Evolutionary conservation across 108 stramenopile genomes (phyloP).

Genomic region (Cyclostephanos invisitatus): DNA sequence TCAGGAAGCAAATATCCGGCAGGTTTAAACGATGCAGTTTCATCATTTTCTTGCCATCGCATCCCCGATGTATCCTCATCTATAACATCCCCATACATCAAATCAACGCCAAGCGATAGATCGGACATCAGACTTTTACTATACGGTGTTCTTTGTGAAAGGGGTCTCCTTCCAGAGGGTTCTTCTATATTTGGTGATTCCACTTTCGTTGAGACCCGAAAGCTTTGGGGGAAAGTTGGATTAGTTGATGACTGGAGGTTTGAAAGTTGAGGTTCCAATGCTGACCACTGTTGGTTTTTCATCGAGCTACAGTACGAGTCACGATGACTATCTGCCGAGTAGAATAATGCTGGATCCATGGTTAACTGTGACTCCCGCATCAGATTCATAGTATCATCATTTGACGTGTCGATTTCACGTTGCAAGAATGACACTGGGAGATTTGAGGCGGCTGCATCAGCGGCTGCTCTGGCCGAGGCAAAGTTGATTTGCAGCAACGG

Average conservation of each 20-base stretch:
- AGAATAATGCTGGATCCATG: slow-evolving; percentile 2
- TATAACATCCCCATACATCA: slow-evolving; percentile 27
- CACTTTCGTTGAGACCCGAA: neutral
- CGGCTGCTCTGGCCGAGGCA: neutral
- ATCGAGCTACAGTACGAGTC: neutral
- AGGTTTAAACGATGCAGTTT: slow-evolving; percentile 20
- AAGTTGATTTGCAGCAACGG: neutral
- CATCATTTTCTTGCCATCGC: neutral
- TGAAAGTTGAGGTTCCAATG: neutral
- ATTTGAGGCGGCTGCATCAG: neutral
- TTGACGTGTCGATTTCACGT: slow-evolving; percentile 1
- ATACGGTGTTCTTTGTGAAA: neutral
- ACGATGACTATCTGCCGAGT: neutral
- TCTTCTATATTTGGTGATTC: neutral
- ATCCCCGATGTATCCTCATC: neutral
- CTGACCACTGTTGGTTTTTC: neutral
- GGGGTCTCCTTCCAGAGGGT: neutral
- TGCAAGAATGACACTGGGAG: neutral
- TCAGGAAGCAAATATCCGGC: neutral
- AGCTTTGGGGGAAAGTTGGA: neutral
- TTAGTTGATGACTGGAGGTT: neutral
- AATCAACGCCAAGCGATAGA: slow-evolving; percentile 40
- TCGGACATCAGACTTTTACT: slow-evolving; percentile 37
- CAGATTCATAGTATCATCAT: neutral
- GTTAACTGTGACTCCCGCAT: neutral